Base-by-base conservation (phyloP, 2,329 filamentous ascomycete species). In the Shiraia sp. region DNA sequence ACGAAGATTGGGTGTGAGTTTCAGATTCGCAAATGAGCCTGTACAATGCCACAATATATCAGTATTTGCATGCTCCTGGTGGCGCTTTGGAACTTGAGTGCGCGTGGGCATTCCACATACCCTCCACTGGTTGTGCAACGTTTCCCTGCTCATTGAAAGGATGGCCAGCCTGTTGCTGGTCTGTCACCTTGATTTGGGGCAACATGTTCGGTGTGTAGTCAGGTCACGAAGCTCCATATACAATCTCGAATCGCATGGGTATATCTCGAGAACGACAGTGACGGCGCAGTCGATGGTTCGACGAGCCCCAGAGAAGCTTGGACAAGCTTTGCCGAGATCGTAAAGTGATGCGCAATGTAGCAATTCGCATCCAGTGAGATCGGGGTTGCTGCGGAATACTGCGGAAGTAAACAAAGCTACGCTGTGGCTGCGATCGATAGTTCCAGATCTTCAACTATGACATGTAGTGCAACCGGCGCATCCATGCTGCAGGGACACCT, bases 151-250 rank as follows among this genome's bases (percentile, higher is more conserved):
- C 53, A 27, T 65, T 57, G 29, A 63, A 43, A 14, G 69, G 59
- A 33, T 55, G 55, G 13, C 50, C 47, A 22, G 53, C 42, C 41
- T 61, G 60, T 14, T 68, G 65, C 44, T 72, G 66, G 59, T 76
- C 72, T 26, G 70, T 72, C 41, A 73, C 65, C 51, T 68, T 71
- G 59, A 76, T 75, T 43, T 69, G 67, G 29, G 74, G 71, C 34
- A 74, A 44, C 19, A 55, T 50, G 32, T 72, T 65, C 32, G 66
- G 58, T 70, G 72, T 74, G 19, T 40, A 51, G 38, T 43, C 14
- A 45, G 33, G 30, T 46, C 41, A 40, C 26, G 19, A 35, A 28
- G 42, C 37, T 48, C 54, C 49, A 57, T 53, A 41, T 37, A 39
- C 42, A 35, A 35, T 37, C 41, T 27, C 32, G 33, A 34, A 25